Conservation (phyloP, 176 grass and related monocot species). For the Tillandsia leiboldiana region DNA sequence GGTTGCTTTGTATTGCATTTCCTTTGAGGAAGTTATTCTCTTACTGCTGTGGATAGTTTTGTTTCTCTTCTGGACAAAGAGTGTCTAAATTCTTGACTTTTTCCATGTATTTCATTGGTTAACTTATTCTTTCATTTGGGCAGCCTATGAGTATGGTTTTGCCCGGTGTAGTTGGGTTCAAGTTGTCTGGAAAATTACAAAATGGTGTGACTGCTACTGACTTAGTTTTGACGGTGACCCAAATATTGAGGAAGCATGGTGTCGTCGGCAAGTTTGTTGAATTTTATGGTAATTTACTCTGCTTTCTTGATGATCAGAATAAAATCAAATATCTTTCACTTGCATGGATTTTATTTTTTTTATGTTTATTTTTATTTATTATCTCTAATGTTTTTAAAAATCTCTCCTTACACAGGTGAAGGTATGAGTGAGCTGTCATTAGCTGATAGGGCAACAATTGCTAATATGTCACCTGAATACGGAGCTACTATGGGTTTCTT, state of each 20-base stretch:
- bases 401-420: slow-evolving; percentile 47
- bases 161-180: slow-evolving; percentile 86
- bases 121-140: neutral
- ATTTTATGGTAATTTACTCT: slow-evolving; percentile 52
- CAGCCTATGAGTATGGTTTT: slow-evolving; percentile 99
- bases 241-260: slow-evolving; percentile 86
- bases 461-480: slow-evolving; percentile 98
- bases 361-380: slow-evolving; percentile 1
- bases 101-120: neutral
- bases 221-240: slow-evolving; percentile 87
- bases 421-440: slow-evolving; percentile 85
- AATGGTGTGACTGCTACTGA: slow-evolving; percentile 82
- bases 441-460: slow-evolving; percentile 91
- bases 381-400: neutral
- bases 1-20: neutral
- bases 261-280: slow-evolving; percentile 97
- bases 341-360: neutral
- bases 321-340: neutral
- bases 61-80: too few species aligned
- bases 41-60: too few species aligned
- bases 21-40: too few species aligned
- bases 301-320: slow-evolving; percentile 5
- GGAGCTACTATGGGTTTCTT: slow-evolving; percentile 99
- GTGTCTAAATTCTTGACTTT: slow-evolving; percentile 8
- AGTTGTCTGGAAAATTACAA: slow-evolving; percentile 55